Percentiles rank a stretch among this genome's conserved stretches.
phyloP scores from a whole-genome alignment of 345 rosid species.

The Mercurialis annua region DNA sequence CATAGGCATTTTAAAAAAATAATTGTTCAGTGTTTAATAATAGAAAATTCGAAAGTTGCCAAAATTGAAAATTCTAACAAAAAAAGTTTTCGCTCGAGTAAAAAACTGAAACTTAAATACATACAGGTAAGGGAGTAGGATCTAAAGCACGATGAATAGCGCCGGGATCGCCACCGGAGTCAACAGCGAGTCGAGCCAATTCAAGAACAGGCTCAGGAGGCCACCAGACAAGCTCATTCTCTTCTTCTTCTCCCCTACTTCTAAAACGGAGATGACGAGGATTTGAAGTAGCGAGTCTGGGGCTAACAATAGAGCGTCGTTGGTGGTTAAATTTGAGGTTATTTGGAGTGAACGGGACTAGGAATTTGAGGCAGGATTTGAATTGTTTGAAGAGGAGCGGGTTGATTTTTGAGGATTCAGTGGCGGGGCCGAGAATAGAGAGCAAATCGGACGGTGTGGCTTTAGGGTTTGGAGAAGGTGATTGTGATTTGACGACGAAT shows the following conservation, averaged over 20 bases:
- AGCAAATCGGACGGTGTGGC: slow-evolving; percentile 76
- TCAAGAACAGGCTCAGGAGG: slow-evolving; percentile 83
- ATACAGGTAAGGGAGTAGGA: slow-evolving; percentile 61
- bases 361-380: slow-evolving; percentile 67
- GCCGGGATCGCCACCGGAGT: slow-evolving; percentile 77
- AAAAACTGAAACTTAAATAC: slow-evolving; percentile 7
- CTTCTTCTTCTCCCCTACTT: slow-evolving; percentile 24
- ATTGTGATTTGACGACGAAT: slow-evolving; percentile 15
- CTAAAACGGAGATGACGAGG: not conserved
- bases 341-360: slow-evolving; percentile 54
- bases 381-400: slow-evolving; percentile 55
- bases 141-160: slow-evolving; percentile 63
- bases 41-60: too few relatives aligned
- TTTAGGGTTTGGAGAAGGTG: slow-evolving; percentile 37
- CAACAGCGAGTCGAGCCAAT: slow-evolving; percentile 84
- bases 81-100: too few relatives aligned
- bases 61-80: too few relatives aligned
- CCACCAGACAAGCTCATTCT: slow-evolving; percentile 79
- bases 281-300: slow-evolving; percentile 13
- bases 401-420: slow-evolving; percentile 42
- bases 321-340: not conserved
- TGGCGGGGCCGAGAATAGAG: slow-evolving; percentile 54
- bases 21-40: too few relatives aligned
- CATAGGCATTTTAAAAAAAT: too few relatives aligned
- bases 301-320: slow-evolving; percentile 11